Conservation (phyloP, 345 rosid species). For the Euphorbia tirucalli region DNA sequence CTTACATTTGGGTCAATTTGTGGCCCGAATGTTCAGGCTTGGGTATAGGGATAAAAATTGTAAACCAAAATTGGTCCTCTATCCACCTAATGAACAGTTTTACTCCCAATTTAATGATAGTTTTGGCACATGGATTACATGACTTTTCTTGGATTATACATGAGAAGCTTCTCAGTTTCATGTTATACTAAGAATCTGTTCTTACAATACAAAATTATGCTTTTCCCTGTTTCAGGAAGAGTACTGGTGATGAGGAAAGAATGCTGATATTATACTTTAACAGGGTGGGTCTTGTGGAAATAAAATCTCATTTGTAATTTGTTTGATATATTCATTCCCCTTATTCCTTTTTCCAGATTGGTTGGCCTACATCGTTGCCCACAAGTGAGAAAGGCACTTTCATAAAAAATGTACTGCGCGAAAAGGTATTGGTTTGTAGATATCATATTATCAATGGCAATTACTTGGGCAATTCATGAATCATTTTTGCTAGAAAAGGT, state of each 20-base stretch:
- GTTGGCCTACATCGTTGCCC: constrained; percentile 94
- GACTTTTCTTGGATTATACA: not conserved
- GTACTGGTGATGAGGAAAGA: constrained; percentile 82
- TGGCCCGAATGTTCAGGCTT: not conserved
- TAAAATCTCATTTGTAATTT: constrained; percentile 1
- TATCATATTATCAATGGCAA: not conserved
- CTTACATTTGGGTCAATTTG: not conserved
- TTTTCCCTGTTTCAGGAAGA: constrained; percentile 48
- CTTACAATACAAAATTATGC: constrained; percentile 4
- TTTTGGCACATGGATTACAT: not conserved
- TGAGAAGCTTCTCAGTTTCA: not conserved
- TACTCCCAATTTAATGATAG: not conserved
- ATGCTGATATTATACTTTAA: constrained; percentile 82
- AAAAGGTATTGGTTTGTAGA: constrained; percentile 52
- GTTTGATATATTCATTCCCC: constrained; percentile 7
- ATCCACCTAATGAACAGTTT: not conserved
- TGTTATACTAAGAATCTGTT: not conserved
- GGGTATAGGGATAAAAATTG: not conserved
- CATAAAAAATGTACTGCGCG: constrained; percentile 60
- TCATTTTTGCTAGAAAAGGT: not conserved
- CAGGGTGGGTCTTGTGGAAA: constrained; percentile 41
- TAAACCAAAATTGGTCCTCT: not conserved
- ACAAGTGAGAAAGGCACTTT: constrained; percentile 74
- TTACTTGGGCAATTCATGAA: not conserved
- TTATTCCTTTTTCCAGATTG: constrained; percentile 52